Evolutionary conservation across 148 eudicot species (phyloP).

Genomic region (Rhododendron ferrugineum): DNA sequence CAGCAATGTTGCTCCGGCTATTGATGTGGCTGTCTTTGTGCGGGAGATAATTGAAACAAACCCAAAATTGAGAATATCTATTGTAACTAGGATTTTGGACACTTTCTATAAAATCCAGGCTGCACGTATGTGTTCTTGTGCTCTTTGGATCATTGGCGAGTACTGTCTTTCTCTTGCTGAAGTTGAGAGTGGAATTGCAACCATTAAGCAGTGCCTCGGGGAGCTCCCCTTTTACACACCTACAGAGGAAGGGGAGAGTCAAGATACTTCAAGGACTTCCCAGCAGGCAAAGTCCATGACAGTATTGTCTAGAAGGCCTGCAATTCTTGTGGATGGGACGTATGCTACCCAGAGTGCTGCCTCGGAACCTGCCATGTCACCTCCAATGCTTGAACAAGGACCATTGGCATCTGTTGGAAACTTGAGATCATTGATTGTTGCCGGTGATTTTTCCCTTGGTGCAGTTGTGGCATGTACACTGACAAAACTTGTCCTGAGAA

Average conservation of each 20-base stretch:
- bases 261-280: conserved; percentile 54
- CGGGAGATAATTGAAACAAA: conserved; percentile 87
- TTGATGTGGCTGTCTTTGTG: conserved; percentile 87
- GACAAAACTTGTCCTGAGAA: conserved; percentile 62
- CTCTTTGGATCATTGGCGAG: conserved; percentile 93
- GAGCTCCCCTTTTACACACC: conserved; percentile 81
- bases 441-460: conserved; percentile 90
- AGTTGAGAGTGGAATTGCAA: conserved; percentile 78
- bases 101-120: conserved; percentile 91
- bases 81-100: conserved; percentile 74
- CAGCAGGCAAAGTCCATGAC: conserved; percentile 66
- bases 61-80: conserved; percentile 79
- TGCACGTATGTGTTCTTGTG: conserved; percentile 82
- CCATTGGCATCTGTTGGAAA: conserved; percentile 64
- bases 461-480: conserved; percentile 82
- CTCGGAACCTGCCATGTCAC: conserved; percentile 67
- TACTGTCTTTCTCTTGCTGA: conserved; percentile 84
- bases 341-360: conserved; percentile 98
- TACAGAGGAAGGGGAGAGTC: conserved; percentile 64
- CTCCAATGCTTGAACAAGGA: conserved; percentile 69
- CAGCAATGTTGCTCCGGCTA: conserved; percentile 79
- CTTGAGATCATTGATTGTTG: conserved; percentile 72
- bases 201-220: conserved; percentile 87
- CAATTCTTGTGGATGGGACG: conserved; percentile 90
- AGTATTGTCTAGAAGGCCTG: conserved; percentile 76